Conservation (phyloP, 768 basidiomycete species). For the Cyclocybe aegerita region DNA sequence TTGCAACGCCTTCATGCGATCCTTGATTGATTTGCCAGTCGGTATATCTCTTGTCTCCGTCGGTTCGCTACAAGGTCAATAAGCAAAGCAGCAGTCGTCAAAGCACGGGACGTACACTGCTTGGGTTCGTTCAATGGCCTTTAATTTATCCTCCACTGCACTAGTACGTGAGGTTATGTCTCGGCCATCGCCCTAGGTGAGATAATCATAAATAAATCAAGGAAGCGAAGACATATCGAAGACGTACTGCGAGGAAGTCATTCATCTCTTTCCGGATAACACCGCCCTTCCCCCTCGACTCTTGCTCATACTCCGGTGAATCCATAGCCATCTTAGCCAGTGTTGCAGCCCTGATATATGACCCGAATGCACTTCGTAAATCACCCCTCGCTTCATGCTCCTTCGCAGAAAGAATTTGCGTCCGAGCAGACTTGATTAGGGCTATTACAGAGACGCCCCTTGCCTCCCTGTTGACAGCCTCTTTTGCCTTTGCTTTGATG, state of each 20-base stretch:
- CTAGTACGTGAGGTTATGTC: constrained; percentile 37
- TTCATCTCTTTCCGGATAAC: constrained; percentile 61
- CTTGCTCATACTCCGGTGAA: constrained; percentile 56
- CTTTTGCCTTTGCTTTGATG: constrained; percentile 45
- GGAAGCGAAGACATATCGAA: constrained; percentile 2
- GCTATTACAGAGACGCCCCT: constrained; percentile 58
- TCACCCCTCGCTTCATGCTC: constrained; percentile 57
- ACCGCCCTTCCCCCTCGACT: constrained; percentile 45
- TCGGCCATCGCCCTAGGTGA: constrained; percentile 31
- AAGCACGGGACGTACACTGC: constrained; percentile 26
- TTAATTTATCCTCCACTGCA: constrained; percentile 47
- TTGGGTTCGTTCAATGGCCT: constrained; percentile 37
- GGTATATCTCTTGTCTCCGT: constrained; percentile 34
- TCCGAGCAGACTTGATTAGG: constrained; percentile 63
- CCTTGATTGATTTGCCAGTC: constrained; percentile 71
- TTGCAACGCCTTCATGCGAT: constrained; percentile 74
- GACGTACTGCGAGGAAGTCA: constrained; percentile 64
- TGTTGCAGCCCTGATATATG: constrained; percentile 60
- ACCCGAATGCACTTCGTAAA: constrained; percentile 57
- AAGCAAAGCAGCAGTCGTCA: constrained; percentile 6
- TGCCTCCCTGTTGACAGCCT: constrained; percentile 48
- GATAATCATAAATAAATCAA: constrained; percentile 5
- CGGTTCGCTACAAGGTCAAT: constrained; percentile 13
- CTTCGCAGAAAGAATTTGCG: constrained; percentile 53
- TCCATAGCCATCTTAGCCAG: constrained; percentile 60